Evolutionary conservation across 352 stramenopile genomes (phyloP).

Genomic region (Phytopythium helicoides): DNA sequence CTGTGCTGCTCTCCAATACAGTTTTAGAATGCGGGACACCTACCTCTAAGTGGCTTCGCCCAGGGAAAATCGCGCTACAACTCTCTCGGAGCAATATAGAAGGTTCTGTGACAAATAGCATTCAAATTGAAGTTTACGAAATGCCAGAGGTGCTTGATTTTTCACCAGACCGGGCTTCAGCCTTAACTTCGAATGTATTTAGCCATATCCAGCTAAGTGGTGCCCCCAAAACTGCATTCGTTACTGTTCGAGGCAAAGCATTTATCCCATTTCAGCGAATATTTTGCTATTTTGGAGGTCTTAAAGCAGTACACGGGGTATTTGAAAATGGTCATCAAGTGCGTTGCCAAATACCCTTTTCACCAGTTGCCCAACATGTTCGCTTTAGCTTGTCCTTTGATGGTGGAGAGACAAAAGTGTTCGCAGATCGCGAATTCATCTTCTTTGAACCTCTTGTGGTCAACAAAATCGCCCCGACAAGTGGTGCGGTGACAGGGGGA

Average conservation of each 20-base stretch:
- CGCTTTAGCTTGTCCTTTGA: conserved; percentile 65
- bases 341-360: conserved; percentile 40
- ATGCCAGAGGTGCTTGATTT: conserved; percentile 33
- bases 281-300: conserved; percentile 30
- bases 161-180: too few relatives aligned
- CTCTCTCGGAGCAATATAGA: conserved; percentile 13
- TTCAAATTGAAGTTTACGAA: conserved; percentile 22
- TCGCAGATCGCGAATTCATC: conserved; percentile 23
- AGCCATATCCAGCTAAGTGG: too few relatives aligned
- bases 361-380: conserved; percentile 15
- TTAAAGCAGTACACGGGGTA: conserved; percentile 17
- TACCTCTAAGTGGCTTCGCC: conserved; percentile 3
- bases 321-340: conserved; percentile 35
- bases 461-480: conserved; percentile 30
- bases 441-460: conserved; percentile 37
- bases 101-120: conserved; percentile 20
- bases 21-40: conserved; percentile 21
- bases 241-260: conserved; percentile 35
- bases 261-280: conserved; percentile 41
- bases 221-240: too few relatives aligned
- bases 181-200: too few relatives aligned
- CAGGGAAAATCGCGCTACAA: conserved; percentile 11
- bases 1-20: conserved; percentile 14
- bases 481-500: conserved; percentile 51
- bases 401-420: conserved; percentile 41